Evolutionary conservation across 495 filamentous ascomycete species (phyloP), one percentile per base, ranked within the genome.

Genomic region (Neurospora sp.): DNA sequence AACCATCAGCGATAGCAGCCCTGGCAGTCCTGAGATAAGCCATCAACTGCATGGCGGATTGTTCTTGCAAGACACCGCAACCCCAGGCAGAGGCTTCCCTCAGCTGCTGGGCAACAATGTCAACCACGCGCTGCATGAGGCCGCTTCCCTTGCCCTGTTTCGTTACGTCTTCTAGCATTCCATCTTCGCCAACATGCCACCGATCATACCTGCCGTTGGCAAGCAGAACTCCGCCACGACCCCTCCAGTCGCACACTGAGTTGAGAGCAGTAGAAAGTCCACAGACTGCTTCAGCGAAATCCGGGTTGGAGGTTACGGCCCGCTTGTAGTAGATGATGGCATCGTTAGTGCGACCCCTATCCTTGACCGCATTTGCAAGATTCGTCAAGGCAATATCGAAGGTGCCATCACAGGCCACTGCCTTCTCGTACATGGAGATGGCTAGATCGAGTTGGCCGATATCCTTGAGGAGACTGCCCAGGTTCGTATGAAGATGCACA

Each of bases 311-410:
- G 66, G 88, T 86, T 69, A 99, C 96, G 40, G 96, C 96, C 73
- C 94, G 89, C 75, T 88, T 91, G 84, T 99, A 99, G 80, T 96
- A 98, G 20, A 82, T 82, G 69, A 99, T 98, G 6, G 96, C 96
- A 75, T 99, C 96, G 72, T 89, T 93, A 73, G 97, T 92, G 61
- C 91, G 88, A 12, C 96, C 96, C 79, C 96, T 92, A 80, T 99
- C 96, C 82, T 98, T 99, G 68, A 99, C 96, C 0, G 96, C 96
- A 82, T 99, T 99, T 38, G 96, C 96, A 70, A 99, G 85, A 78
- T 99, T 99, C 40, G 96, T 97, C 68, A 99, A 85, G 5, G 96
- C 96, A 76, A 99, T 98, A 76, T 99, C 96, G 77, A 99, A 99
- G 40, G 90, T 92, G 16, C 88, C 88, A 79, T 99, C 96, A 79